phyloP scores from a whole-genome alignment of 129 eudicot genomes.

The Arctium minus region DNA sequence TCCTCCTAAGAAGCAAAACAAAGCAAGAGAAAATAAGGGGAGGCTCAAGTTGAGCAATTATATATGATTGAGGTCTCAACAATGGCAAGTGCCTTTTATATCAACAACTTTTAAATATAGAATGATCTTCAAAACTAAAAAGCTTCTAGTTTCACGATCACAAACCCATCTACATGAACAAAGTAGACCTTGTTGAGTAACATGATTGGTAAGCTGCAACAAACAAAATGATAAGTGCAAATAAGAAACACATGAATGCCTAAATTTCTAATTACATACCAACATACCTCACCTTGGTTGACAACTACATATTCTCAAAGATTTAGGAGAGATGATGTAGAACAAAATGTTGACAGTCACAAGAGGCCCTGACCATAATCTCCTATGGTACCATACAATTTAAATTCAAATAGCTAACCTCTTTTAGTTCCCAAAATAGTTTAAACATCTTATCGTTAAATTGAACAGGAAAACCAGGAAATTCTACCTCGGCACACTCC shows the following conservation, averaged over 20 bases:
- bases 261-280: not conserved
- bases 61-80: not conserved
- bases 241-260: not conserved
- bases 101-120: not conserved
- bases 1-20: constrained; percentile 56
- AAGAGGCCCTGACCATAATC: not conserved
- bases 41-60: constrained; percentile 10
- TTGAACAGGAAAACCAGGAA: not conserved
- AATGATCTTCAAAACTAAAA: not conserved
- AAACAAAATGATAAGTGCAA: not conserved
- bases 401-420: not conserved
- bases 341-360: not conserved
- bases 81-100: not conserved
- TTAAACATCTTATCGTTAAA: not conserved
- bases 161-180: not conserved
- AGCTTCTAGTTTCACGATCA: not conserved
- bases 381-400: not conserved
- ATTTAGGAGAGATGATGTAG: not conserved
- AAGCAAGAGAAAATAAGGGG: not conserved
- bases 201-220: constrained; percentile 3
- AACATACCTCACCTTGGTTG: constrained; percentile 6
- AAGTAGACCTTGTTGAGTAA: not conserved
- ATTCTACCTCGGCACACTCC: not conserved
- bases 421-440: not conserved
- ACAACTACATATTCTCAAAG: not conserved